Base-by-base conservation (phyloP, 2,329 filamentous ascomycete genomes). In the Pseudogymnoascus sp. region DNA sequence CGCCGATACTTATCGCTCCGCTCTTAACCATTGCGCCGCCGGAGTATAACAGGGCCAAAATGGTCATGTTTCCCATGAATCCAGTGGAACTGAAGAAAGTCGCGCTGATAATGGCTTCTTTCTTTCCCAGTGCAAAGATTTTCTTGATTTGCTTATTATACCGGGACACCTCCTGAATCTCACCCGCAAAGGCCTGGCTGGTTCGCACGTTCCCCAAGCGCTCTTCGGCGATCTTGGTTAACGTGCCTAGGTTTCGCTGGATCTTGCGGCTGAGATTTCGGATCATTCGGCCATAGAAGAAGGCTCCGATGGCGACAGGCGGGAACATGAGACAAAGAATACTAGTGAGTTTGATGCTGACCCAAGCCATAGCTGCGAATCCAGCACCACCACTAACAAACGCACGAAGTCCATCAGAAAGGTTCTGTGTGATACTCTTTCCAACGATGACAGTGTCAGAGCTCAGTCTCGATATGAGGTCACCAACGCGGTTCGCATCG, bases 141-240 rank as follows among this genome's bases (percentile, higher is more conserved):
- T 89, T 92, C 69, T 90, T 89, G 65, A 97, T 88, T 76, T 98
- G 95, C 31, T 82, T 86, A 75, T 97, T 98, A 78, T 99, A 99
- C 60, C 96, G 88, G 41, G 85, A 80, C 33, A 97, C 88, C 78
- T 99, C 95, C 69, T 95, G 88, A 11, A 93, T 85, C 75, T 99
- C 95, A 60, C 92, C 95, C 24, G 90, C 93, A 74, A 99, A 99
- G 12, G 95, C 93, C 76, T 99, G 95, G 70, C 91, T 96, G 0
- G 95, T 99, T 73, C 93, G 90, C 65, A 99, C 92, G 74, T 98
- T 99, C 62, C 95, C 93, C 22, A 99, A 79, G n/a, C 95, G 87
- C 76, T 99, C 96, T 78, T 99, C 96, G 0, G 95, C 95, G 73
- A 99, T 96, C 77, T 98, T 99, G 37, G 93, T 96, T 68, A 99